A percentile compares a stretch with the other conserved stretches of the same genome.
These are phyloP conservation scores for Mayamaea pseudoterrestris DNA, from an alignment of 108 stramenopile genomes.

Conservation along the genomic window DNA sequence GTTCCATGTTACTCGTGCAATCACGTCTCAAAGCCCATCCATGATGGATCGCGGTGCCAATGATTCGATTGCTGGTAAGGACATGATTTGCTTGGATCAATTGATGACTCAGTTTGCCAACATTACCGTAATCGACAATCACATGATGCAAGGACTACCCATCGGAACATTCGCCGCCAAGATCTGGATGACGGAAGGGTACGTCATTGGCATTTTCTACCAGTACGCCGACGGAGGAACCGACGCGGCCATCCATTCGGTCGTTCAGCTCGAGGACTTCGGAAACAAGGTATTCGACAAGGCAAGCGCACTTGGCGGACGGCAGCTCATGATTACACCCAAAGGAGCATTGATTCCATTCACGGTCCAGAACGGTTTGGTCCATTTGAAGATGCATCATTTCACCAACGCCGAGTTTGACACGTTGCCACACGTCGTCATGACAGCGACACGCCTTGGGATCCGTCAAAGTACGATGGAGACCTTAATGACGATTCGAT, in stretches of 20 bases:
- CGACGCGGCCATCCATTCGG: constrained; percentile 15
- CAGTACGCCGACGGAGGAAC: constrained; percentile 14
- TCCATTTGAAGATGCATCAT: constrained; percentile 5
- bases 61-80: not conserved
- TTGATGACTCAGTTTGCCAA: not conserved
- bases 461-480: constrained; percentile 8
- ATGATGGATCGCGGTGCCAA: not conserved
- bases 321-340: constrained; percentile 14
- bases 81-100: not conserved
- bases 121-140: not conserved
- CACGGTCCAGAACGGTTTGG: constrained; percentile 4
- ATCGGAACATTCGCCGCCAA: not conserved
- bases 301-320: constrained; percentile 8
- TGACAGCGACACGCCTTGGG: constrained; percentile 19
- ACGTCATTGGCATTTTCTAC: constrained; percentile 14
- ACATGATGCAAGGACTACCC: not conserved
- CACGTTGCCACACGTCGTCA: constrained; percentile 11
- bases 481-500: constrained; percentile 1
- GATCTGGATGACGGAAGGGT: not conserved
- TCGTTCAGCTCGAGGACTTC: constrained; percentile 7
- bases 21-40: too few relatives aligned
- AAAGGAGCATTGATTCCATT: constrained; percentile 15
- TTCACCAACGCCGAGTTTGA: constrained; percentile 13
- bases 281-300: constrained; percentile 8
- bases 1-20: too few relatives aligned